phyloP scores from a whole-genome alignment of 768 basidiomycete species.

The Xanthoconium stramineum region DNA sequence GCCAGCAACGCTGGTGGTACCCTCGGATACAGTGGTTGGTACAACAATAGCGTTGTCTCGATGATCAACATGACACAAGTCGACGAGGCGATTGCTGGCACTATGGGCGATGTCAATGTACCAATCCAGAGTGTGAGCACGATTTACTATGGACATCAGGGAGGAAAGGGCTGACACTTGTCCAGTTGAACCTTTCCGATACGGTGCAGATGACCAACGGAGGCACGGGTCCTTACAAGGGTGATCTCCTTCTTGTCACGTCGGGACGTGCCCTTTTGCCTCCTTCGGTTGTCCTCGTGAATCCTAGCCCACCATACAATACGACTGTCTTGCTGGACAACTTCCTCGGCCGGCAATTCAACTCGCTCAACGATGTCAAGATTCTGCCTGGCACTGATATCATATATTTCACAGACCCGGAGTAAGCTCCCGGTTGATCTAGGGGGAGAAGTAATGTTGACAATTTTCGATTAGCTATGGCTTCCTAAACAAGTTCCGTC shows the following conservation, averaged over 20 bases:
- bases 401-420: slow-evolving; percentile 74
- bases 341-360: slow-evolving; percentile 78
- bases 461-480: slow-evolving; percentile 48
- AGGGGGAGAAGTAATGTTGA: background rate
- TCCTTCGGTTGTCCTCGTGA: slow-evolving; percentile 61
- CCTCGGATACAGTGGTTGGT: slow-evolving; percentile 59
- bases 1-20: slow-evolving; percentile 66
- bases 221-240: slow-evolving; percentile 60
- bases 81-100: slow-evolving; percentile 40
- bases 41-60: slow-evolving; percentile 61
- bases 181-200: slow-evolving; percentile 55
- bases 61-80: slow-evolving; percentile 61
- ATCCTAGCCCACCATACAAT: slow-evolving; percentile 63
- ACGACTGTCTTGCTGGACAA: slow-evolving; percentile 72
- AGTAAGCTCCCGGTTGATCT: slow-evolving; percentile 38
- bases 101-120: slow-evolving; percentile 42
- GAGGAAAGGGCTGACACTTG: slow-evolving; percentile 1
- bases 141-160: background rate
- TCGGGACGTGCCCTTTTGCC: slow-evolving; percentile 64
- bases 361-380: slow-evolving; percentile 78
- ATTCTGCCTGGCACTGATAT: slow-evolving; percentile 63
- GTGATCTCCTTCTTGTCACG: slow-evolving; percentile 56
- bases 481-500: slow-evolving; percentile 62
- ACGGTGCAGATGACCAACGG: slow-evolving; percentile 70
- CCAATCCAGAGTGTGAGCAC: slow-evolving; percentile 41